phyloP scores from a whole-genome alignment of 2,329 filamentous ascomycete species.

The Talaromyces sp. region DNA sequence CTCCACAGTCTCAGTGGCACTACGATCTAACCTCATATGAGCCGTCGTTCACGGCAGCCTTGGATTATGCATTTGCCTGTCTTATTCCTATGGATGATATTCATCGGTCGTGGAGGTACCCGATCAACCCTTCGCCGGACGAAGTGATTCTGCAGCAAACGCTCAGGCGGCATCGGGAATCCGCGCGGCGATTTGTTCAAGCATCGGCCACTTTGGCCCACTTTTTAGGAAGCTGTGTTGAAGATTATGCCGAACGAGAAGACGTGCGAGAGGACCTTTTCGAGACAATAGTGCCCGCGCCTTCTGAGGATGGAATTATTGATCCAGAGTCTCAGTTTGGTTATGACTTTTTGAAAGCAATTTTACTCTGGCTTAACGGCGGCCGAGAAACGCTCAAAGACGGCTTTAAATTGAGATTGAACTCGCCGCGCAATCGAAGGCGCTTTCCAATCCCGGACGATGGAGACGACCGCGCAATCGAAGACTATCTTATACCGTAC shows the following conservation, averaged over 20 bases:
- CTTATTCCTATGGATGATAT: constrained; percentile 54
- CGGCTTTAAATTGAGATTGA: constrained; percentile 48
- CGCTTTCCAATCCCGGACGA: constrained; percentile 49
- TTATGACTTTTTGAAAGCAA: constrained; percentile 61
- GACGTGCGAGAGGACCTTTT: constrained; percentile 39
- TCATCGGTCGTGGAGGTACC: constrained; percentile 53
- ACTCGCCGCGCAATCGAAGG: constrained; percentile 32
- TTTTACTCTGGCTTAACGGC: constrained; percentile 57
- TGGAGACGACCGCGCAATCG: constrained; percentile 48
- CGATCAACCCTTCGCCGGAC: constrained; percentile 48
- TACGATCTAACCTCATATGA: constrained; percentile 27
- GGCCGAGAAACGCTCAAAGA: constrained; percentile 50
- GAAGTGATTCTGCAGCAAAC: constrained; percentile 51
- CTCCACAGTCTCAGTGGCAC: constrained; percentile 20
- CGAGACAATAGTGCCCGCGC: constrained; percentile 42
- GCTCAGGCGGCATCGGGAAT: constrained; percentile 50
- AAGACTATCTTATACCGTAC: constrained; percentile 54
- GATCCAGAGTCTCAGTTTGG: constrained; percentile 47
- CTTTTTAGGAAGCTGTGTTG: constrained; percentile 49
- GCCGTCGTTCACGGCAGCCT: constrained; percentile 34
- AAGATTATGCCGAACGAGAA: constrained; percentile 35
- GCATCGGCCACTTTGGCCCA: constrained; percentile 53
- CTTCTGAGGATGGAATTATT: constrained; percentile 36
- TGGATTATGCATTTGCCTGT: constrained; percentile 41
- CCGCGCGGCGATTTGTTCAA: constrained; percentile 56